A percentile compares a stretch with the other conserved stretches of the same genome.
phyloP scores from a whole-genome alignment of 139 green algal genomes.

The Eudorina sp. region DNA sequence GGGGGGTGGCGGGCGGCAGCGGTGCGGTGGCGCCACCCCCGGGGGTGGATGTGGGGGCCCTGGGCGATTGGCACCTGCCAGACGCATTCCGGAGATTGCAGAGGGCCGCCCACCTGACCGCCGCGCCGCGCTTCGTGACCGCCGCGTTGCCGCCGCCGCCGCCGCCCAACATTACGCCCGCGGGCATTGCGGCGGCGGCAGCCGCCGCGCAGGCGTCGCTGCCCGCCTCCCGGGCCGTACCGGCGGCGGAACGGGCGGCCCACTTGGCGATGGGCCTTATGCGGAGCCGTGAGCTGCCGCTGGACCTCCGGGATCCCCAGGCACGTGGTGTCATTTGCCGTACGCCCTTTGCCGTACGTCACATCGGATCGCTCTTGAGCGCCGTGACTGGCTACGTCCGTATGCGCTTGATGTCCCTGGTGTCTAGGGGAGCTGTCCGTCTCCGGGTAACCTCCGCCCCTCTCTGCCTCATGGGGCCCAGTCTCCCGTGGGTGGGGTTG shows the following conservation, averaged over 20 bases:
- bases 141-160: not conserved
- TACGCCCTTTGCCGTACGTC: no score
- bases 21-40: not conserved
- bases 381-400: no score
- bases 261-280: slow-evolving; percentile 13
- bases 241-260: not conserved
- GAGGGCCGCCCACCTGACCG: not conserved
- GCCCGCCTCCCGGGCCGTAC: not conserved
- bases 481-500: no score
- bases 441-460: no score
- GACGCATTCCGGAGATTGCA: slow-evolving; percentile 4
- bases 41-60: not conserved
- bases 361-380: no score
- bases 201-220: no score
- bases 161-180: not conserved
- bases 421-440: no score
- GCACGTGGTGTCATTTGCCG: not conserved
- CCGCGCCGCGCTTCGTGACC: not conserved
- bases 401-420: no score
- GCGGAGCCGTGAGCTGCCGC: slow-evolving; percentile 3
- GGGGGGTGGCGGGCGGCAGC: not conserved
- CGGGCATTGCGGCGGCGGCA: not conserved
- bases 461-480: no score
- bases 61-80: slow-evolving; percentile 11
- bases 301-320: not conserved